Conservation (phyloP, 2,329 filamentous ascomycete species). For the Pezizomycotina sp. region DNA sequence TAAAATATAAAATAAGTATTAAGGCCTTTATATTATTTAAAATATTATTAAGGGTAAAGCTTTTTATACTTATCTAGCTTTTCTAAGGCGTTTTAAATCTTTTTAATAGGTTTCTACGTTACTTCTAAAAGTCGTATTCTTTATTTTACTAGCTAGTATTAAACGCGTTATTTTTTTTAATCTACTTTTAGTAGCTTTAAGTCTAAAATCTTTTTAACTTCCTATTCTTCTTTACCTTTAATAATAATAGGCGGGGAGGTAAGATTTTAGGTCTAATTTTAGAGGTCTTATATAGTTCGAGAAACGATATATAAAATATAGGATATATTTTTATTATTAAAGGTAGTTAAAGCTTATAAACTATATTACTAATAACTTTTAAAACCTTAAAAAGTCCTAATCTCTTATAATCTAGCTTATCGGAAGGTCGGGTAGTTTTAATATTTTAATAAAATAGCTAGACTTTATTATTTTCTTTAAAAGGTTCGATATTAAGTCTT, state of each 20-base stretch:
- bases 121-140: no score
- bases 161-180: no score
- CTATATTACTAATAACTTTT: not conserved
- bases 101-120: no score
- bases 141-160: no score
- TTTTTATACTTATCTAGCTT: no score
- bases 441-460: conserved; percentile 11
- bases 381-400: conserved; percentile 6
- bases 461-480: conserved; percentile 15
- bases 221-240: conserved; percentile 3
- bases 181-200: no score
- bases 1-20: no score
- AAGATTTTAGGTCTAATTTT: not conserved
- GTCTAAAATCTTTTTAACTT: conserved; percentile 6
- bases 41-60: no score
- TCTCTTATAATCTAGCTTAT: conserved; percentile 10
- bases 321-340: conserved; percentile 2
- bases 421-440: conserved; percentile 1
- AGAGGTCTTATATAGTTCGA: conserved; percentile 2
- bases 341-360: not conserved
- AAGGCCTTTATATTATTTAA: no score
- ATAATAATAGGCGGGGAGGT: not conserved
- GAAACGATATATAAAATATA: not conserved
- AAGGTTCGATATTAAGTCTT: not conserved
- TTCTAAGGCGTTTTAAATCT: no score